Conservation (phyloP, 768 basidiomycete species). For the Pleurotus tuber-regium region DNA sequence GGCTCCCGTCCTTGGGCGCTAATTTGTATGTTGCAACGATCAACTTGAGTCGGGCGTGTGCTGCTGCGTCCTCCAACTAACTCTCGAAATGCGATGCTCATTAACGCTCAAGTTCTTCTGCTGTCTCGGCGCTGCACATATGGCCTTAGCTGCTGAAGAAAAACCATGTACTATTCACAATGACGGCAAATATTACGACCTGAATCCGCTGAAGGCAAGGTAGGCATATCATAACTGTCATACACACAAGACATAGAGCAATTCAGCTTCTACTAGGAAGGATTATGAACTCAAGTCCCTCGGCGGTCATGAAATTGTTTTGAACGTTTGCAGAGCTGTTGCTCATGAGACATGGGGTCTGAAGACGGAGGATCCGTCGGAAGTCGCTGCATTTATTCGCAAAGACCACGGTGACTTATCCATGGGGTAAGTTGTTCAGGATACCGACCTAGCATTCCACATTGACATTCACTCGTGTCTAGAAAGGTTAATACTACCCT, state of each 20-base stretch:
- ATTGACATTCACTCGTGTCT: slow-evolving; percentile 1
- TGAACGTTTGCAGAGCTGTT: slow-evolving; percentile 66
- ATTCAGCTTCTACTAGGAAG: slow-evolving; percentile 40
- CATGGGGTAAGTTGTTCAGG: slow-evolving; percentile 53
- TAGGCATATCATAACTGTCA: slow-evolving; percentile 26
- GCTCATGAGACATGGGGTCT: slow-evolving; percentile 57
- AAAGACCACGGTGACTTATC: slow-evolving; percentile 66
- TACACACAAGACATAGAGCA: slow-evolving; percentile 8
- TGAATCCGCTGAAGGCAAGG: slow-evolving; percentile 60
- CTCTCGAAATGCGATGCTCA: slow-evolving; percentile 16
- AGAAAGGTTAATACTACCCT: slow-evolving; percentile 69
- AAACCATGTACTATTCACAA: slow-evolving; percentile 60
- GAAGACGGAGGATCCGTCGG: slow-evolving; percentile 45
- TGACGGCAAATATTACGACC: slow-evolving; percentile 61
- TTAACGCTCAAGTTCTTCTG: neutral
- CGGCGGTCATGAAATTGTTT: slow-evolving; percentile 41
- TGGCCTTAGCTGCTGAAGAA: slow-evolving; percentile 30
- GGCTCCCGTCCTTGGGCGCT: too few species aligned
- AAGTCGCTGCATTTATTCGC: slow-evolving; percentile 63
- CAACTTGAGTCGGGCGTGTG: too few species aligned
- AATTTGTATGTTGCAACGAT: too few species aligned
- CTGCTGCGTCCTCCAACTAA: too few species aligned
- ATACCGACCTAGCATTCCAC: neutral
- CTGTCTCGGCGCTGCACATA: neutral
- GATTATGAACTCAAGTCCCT: slow-evolving; percentile 58